Conservation (phyloP, 139 green algal species). For the Chlamydomonas applanata region DNA sequence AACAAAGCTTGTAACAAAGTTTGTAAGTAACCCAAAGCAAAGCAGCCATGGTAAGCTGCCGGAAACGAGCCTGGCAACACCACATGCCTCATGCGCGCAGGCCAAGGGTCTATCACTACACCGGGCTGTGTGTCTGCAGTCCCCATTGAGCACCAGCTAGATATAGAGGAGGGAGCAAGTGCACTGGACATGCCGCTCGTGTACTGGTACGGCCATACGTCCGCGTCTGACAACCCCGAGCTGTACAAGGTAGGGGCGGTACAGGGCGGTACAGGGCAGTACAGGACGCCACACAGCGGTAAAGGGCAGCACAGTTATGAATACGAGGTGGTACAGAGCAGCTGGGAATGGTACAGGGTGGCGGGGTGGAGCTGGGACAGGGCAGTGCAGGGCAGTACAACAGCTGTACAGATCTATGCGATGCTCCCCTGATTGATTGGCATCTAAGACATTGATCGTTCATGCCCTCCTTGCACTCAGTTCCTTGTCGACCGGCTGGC, state of each 20-base stretch:
- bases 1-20: no score
- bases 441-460: no score
- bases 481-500: conserved; percentile 74
- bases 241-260: conserved; percentile 69
- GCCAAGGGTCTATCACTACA: conserved; percentile 79
- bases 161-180: conserved; percentile 67
- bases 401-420: background rate
- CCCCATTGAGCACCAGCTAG: conserved; percentile 76
- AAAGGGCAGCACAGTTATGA: background rate
- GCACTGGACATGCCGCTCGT: conserved; percentile 74
- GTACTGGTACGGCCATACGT: conserved; percentile 81
- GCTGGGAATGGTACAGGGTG: background rate
- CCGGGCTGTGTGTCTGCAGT: conserved; percentile 83
- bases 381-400: background rate
- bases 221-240: conserved; percentile 69
- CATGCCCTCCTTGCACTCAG: conserved; percentile 18
- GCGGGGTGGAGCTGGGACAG: no score
- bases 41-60: no score
- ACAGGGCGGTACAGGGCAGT: background rate
- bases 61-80: no score
- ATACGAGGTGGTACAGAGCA: background rate
- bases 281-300: no score
- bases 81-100: conserved; percentile 35
- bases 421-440: background rate
- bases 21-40: no score